Base-by-base conservation (phyloP, 2,329 filamentous ascomycete species). In the Metarhizium humberi region DNA sequence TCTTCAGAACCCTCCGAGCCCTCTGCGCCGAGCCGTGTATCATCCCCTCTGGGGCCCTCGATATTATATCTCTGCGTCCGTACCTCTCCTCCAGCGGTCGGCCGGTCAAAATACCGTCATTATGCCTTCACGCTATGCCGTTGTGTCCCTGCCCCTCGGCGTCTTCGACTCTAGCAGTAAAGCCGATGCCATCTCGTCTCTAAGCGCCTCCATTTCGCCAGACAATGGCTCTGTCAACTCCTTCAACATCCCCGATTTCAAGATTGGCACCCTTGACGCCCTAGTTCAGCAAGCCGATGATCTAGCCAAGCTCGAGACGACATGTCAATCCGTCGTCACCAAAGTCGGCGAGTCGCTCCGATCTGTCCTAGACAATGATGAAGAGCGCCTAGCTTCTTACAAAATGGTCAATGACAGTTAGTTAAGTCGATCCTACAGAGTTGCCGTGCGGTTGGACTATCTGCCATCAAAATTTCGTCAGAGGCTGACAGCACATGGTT, bases 251-350 rank as follows among this genome's bases (percentile, higher is more conserved):
- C 94, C 94, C 20, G 87, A 91, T 61, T 96, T 99, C 81, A 99
- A 97, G 78, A 95, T 99, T 70, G 94, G 94, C 56, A 96, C 94
- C 0, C 80, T 99, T 42, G 94, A 99, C 74, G 90, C 88, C 43
- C 79, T 99, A 56, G 91, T 99, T 48, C 90, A 96, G 74, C 92
- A 99, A 73, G 94, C 94, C 55, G 94, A 99, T 67, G 94, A 97
- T 67, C 78, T 99, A 54, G 81, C 86, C 57, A 97, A 96, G 82
- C 84, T 97, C 52, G 90, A 95, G 62, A 71, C 79, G 40, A 80
- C 82, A 40, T 96, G 91, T 70, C 84, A 92, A 71, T 82, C 79
- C 53, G 90, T 96, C 6, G 92, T 95, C 43, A 80, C 79, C 63
- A 97, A 96, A 75, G 89, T 97, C 42, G 85, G 85, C 62, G 91